Evolutionary conservation across 176 grass and related monocot genomes (phyloP), one percentile per base, ranked within the genome.

Genomic region (Eragrostis nindensis): DNA sequence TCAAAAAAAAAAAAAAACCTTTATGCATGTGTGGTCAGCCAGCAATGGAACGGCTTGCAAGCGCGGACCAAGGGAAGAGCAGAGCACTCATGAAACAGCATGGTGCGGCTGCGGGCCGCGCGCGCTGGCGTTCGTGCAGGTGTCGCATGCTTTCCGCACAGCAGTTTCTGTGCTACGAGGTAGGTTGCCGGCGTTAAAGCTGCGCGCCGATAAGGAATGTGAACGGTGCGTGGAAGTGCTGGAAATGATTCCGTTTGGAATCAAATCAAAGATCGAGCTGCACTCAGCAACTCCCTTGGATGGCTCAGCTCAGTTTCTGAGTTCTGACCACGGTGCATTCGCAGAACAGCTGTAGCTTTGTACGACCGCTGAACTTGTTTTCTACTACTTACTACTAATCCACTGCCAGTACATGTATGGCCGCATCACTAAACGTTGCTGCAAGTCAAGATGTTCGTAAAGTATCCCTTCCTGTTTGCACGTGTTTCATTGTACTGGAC

Each of bases 101-200:
- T 25, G 52, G 18, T 10, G 16, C 17, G 0, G 62, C 17, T 19
- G 17, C 50, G 16, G 3, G 15, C 48, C 4, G 14, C 48, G 14
- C 48, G 8, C 3, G 48, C 48, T 13, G 14, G 2, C 48, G 26
- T 30, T 62, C 12, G 26, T 17, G 48, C 69, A 71, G 1, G 43
- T 0, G 17, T 7, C 8, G 17, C 42, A 22, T 22, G 53, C 25
- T 5, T 27, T n/a, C 6, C 6, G 43, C 22, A 48, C 68, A 27
- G 22, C 67, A 3, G 21, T 2, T 24, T 15, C n/a, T 24, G 67
- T 14, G 2, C 46, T 47, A 13, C 5, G 16, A 2, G 8, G 71
- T 53, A 54, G 50, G 50, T 56, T n/a, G 50, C 30, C n/a, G 32
- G 52, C 12, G 71, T 22, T 10, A 57, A 74, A 74, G 71, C 71